phyloP scores from a whole-genome alignment of 805 yeast species.

The Blastobotrys parvus region DNA sequence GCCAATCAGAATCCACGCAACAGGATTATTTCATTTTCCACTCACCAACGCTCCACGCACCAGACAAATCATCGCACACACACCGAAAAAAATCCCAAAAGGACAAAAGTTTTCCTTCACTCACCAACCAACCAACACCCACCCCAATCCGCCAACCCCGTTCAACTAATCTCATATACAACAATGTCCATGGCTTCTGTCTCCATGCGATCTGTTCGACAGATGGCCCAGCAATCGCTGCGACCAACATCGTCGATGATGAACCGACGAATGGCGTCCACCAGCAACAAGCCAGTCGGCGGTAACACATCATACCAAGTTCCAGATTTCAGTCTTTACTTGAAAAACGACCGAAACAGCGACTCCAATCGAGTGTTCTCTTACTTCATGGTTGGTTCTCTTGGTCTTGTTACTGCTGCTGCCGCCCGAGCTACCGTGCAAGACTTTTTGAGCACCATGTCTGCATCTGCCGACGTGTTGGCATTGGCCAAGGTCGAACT shows the following conservation, averaged over 20 bases:
- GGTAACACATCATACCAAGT: conserved; percentile 74
- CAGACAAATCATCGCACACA: background rate
- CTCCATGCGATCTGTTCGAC: background rate
- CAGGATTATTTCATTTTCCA: background rate
- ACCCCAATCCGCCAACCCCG: background rate
- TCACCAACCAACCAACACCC: too few relatives aligned
- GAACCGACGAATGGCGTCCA: conserved; percentile 1
- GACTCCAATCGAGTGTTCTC: conserved; percentile 80
- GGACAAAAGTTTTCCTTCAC: too few relatives aligned
- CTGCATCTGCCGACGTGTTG: conserved; percentile 97
- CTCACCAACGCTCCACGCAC: background rate
- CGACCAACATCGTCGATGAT: background rate
- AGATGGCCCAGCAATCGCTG: background rate
- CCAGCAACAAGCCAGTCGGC: conserved; percentile 20
- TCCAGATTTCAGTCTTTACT: conserved; percentile 79
- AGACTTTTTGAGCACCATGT: conserved; percentile 88
- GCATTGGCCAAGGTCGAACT: conserved; percentile 99
- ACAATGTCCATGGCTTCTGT: background rate
- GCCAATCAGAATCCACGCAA: too few relatives aligned
- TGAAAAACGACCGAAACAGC: conserved; percentile 60
- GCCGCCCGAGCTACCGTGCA: conserved; percentile 91
- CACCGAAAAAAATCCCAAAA: background rate
- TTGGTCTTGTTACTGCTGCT: conserved; percentile 84
- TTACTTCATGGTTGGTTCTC: conserved; percentile 95
- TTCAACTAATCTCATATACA: background rate